Conservation (phyloP, 495 filamentous ascomycete species). For the Astrocystis sublimbata region DNA sequence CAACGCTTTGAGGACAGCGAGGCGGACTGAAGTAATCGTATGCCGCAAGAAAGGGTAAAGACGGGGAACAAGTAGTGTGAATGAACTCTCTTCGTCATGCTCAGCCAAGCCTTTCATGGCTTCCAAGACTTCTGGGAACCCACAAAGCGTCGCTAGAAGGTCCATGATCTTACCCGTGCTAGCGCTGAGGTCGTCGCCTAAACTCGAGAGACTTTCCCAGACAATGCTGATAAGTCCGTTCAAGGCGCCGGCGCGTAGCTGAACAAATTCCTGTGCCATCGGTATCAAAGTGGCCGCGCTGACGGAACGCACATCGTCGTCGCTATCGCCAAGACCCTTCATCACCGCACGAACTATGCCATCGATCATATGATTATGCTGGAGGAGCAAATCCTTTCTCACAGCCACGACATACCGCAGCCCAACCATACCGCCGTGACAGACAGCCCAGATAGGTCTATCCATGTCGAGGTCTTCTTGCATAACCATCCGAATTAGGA, state of each 20-base stretch:
- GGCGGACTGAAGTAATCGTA: slow-evolving; percentile 92
- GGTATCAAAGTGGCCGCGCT: slow-evolving; percentile 95
- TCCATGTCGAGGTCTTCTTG: slow-evolving; percentile 74
- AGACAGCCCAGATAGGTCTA: slow-evolving; percentile 83
- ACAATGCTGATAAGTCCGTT: slow-evolving; percentile 86
- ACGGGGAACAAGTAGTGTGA: slow-evolving; percentile 86
- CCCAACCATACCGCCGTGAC: slow-evolving; percentile 97
- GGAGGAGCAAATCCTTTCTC: slow-evolving; percentile 83
- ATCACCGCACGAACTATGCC: slow-evolving; percentile 90
- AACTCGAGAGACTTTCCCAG: slow-evolving; percentile 93
- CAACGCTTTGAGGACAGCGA: slow-evolving; percentile 87
- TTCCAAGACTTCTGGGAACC: slow-evolving; percentile 87
- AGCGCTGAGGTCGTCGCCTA: slow-evolving; percentile 94
- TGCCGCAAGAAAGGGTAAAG: slow-evolving; percentile 96
- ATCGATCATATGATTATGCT: slow-evolving; percentile 82
- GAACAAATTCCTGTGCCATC: slow-evolving; percentile 91
- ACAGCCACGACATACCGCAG: slow-evolving; percentile 92
- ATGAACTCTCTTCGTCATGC: slow-evolving; percentile 79
- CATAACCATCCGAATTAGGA: slow-evolving; percentile 88
- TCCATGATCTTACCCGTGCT: slow-evolving; percentile 99
- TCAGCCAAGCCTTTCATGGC: slow-evolving; percentile 92
- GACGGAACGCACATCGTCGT: slow-evolving; percentile 95
- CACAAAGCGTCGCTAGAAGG: slow-evolving; percentile 89
- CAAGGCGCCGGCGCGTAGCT: slow-evolving; percentile 72
- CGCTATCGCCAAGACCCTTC: slow-evolving; percentile 85